phyloP scores from a whole-genome alignment of 139 green algal genomes.

The Spirogloea muscicola region DNA sequence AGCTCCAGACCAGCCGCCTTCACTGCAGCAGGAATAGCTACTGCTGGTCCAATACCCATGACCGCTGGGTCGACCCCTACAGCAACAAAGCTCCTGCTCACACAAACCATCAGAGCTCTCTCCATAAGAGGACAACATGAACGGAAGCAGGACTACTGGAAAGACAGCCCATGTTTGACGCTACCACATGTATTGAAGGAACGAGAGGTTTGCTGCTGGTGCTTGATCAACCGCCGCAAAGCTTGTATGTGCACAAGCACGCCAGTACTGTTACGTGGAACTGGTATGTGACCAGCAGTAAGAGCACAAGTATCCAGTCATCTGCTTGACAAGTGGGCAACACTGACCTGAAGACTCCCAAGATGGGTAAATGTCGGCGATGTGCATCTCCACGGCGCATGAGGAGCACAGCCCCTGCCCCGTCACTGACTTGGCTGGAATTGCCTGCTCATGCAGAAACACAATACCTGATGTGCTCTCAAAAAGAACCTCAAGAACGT shows the following conservation, averaged over 20 bases:
- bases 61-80: conserved; percentile 94
- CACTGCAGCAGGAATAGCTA: conserved; percentile 90
- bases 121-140: neutral
- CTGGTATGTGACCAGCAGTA: neutral
- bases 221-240: neutral
- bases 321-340: neutral
- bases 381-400: conserved; percentile 88
- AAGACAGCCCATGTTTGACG: neutral
- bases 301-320: neutral
- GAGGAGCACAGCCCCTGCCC: conserved; percentile 82
- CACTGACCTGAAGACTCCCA: conserved; percentile 80
- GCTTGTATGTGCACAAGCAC: neutral
- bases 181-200: neutral
- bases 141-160: neutral
- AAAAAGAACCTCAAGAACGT: no score
- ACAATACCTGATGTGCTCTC: no score
- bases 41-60: conserved; percentile 94
- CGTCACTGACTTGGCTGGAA: conserved; percentile 83
- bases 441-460: no score
- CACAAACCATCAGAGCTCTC: conserved; percentile 13
- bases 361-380: conserved; percentile 72
- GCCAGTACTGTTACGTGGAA: neutral
- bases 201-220: neutral
- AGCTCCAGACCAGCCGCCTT: conserved; percentile 58
- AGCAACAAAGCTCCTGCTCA: conserved; percentile 65